Evolutionary conservation across 2,329 filamentous ascomycete genomes (phyloP), one percentile per base, ranked within the genome.

Genomic region (Venturia nashicola): DNA sequence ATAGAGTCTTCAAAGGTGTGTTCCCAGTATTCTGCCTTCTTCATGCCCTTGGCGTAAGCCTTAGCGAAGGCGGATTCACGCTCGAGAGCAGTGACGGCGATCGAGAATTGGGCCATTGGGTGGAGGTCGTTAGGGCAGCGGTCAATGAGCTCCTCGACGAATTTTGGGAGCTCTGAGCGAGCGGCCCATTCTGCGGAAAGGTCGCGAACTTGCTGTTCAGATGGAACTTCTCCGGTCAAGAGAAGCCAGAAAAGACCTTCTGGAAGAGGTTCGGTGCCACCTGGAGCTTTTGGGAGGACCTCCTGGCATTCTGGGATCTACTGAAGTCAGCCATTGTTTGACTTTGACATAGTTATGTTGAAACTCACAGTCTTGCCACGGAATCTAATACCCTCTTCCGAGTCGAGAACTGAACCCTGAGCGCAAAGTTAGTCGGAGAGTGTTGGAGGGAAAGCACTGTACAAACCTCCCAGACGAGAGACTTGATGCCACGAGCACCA

Each of bases 201-300:
- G 75, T 95, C 92, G 77, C 92, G 92, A 74, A 97, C 94, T 84
- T 99, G 94, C 83, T 97, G 90, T 84, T 97, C 94, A 70, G 87
- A 89, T 72, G 94, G 94, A 70, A 99, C 90, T 85, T 99, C 94
- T 71, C 94, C 94, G 69, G 94, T 99, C 78, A 99, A 80, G 76
- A 99, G 90, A 72, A 99, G 89, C 94, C 94, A 99, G 89, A 99
- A 99, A 76, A 99, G 91, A 85, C 88, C 92, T 85, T 99, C 94
- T 66, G 94, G 94, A 65, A 99, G 87, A 75, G 94, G 94, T 85
- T 99, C 93, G 78, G 91, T 85, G 82, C 94, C 94, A 74, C 94
- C 94, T 69, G 92, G 91, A 68, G 93, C 94, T 84, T 96, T 97
- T 79, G 94, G 94, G 65, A 99, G 91, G 73, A 96, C 82, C 79